Evolutionary conservation across 257 asterid genomes (phyloP), one percentile per base, ranked within the genome.

Genomic region (Plantago major): DNA sequence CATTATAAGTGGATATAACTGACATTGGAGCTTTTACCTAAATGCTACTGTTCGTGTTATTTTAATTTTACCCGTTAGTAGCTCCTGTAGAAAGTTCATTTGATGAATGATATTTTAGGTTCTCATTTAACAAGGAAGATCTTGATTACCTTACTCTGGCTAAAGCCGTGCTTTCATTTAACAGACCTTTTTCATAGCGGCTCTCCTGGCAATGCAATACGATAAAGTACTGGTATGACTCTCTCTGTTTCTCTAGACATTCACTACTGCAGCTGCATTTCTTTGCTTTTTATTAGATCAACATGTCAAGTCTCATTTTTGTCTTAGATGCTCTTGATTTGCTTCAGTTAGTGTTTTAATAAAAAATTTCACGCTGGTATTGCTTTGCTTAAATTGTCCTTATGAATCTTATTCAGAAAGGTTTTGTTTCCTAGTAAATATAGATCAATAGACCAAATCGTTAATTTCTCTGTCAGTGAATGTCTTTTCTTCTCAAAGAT

Each of bases 161-260:
- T 69, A 42, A 56, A 57, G 33, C 52, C 15, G 12, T 51, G 19
- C 44, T 75, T 69, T 64, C 46, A 60, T 71, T 63, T 74, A 16
- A 65, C 92, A 86, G 92, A 86, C 95, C 18, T 86, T 86, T 66
- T 86, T 86, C 87, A 86, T 86, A 65, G 92, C 95, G 53, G 95
- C 92, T 13, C 75, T 81, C 37, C 67, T 86, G 78, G 95, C 92
- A 44, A 86, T 86, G 92, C 89, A 84, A 61, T 84, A 86, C 42
- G 69, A 86, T 58, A 84, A 79, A 74, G 30, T 84, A 43, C 83
- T 86, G 92, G 95, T 84, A 81, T 17, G 80, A 65, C 47, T 46
- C 46, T 46, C 61, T 61, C 57, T 49, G 48, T 17, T 2, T 18
- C 40, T 33, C 40, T 33, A 33, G 40, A 33, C 40, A 33, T 4